Evolutionary conservation across 768 basidiomycete genomes (phyloP).

Genomic region (Rickenella mellea): DNA sequence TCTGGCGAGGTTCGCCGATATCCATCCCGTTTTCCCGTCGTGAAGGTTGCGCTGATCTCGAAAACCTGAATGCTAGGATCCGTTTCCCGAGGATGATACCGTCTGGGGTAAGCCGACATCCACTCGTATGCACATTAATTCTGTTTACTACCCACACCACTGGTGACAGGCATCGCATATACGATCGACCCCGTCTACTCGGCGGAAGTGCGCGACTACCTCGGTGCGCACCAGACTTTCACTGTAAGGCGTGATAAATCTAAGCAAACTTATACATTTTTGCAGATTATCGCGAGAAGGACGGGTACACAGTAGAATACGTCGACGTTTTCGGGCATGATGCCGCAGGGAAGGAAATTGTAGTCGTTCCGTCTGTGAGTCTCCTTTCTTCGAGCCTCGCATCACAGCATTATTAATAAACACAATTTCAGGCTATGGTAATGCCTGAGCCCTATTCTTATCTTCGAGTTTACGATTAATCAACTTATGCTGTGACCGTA

Average conservation of each 20-base stretch:
- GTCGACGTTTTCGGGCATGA: constrained; percentile 62
- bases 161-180: constrained; percentile 67
- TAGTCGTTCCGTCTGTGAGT: not conserved
- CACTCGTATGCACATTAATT: not conserved
- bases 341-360: constrained; percentile 35
- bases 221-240: constrained; percentile 41
- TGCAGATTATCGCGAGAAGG: constrained; percentile 83
- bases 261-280: constrained; percentile 4
- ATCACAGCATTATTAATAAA: constrained; percentile 3
- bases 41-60: not conserved
- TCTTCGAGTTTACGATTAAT: not conserved
- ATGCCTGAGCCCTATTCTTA: constrained; percentile 28
- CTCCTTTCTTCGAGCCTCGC: not conserved
- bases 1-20: constrained; percentile 49
- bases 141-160: not conserved
- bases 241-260: not conserved
- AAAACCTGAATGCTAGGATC: constrained; percentile 32
- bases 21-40: not conserved
- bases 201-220: constrained; percentile 69
- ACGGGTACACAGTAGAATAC: constrained; percentile 82
- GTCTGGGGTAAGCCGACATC: constrained; percentile 63
- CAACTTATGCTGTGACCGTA: not conserved
- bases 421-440: constrained; percentile 27
- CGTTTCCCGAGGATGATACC: constrained; percentile 61
- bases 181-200: constrained; percentile 74